These are phyloP conservation scores for Chaetomium tenue DNA, from an alignment of 495 filamentous ascomycete genomes.

Conservation along the genomic window DNA sequence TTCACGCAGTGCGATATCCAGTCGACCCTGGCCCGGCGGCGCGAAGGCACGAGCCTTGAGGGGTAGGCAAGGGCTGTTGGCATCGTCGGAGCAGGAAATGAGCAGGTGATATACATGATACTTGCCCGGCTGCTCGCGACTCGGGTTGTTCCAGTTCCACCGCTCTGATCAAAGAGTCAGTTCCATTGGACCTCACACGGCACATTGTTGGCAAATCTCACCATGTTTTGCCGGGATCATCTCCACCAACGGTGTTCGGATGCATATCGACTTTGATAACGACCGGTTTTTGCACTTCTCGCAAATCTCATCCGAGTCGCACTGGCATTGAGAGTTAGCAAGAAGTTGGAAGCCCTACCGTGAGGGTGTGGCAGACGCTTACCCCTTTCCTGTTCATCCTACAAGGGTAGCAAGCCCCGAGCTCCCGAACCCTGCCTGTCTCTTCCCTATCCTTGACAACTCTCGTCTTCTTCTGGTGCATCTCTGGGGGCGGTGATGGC, in stretches of 20 bases:
- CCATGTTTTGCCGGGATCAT: not conserved
- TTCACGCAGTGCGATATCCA: constrained; percentile 2
- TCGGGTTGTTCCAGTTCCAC: constrained; percentile 23
- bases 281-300: not conserved
- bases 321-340: constrained; percentile 18
- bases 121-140: constrained; percentile 10
- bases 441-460: constrained; percentile 21
- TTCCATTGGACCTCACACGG: not conserved
- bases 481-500: constrained; percentile 3
- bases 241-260: constrained; percentile 1
- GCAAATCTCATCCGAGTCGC: constrained; percentile 9
- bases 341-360: not conserved
- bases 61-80: constrained; percentile 16
- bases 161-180: constrained; percentile 19
- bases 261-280: constrained; percentile 7
- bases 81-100: constrained; percentile 17
- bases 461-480: constrained; percentile 22
- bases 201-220: not conserved
- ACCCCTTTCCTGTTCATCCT: constrained; percentile 21
- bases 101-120: not conserved
- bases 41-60: constrained; percentile 13
- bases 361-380: not conserved
- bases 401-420: constrained; percentile 25
- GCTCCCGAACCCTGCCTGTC: constrained; percentile 28
- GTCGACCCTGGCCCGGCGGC: not conserved